phyloP scores from a whole-genome alignment of 768 basidiomycete genomes.

The Gautieria morchelliformis region DNA sequence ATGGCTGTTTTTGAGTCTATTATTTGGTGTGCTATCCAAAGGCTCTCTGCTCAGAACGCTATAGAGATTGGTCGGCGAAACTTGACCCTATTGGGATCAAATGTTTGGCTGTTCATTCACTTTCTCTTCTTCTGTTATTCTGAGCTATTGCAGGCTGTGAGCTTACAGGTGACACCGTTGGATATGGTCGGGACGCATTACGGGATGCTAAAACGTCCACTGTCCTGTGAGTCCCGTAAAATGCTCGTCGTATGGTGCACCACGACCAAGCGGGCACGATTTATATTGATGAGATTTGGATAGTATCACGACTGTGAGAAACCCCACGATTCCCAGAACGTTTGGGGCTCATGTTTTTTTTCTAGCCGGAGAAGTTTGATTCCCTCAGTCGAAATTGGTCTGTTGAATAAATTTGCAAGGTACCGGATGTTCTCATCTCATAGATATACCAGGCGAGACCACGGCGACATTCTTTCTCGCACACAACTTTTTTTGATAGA shows the following conservation, averaged over 20 bases:
- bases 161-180: conserved; percentile 84
- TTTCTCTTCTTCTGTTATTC: conserved; percentile 3
- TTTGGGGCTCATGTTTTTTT: background rate
- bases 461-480: conserved; percentile 56
- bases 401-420: conserved; percentile 3
- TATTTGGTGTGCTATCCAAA: conserved; percentile 20
- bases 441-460: conserved; percentile 39
- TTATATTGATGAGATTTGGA: background rate
- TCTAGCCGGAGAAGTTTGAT: conserved; percentile 93
- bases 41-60: conserved; percentile 84
- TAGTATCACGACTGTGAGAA: conserved; percentile 69
- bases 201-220: conserved; percentile 65
- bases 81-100: conserved; percentile 68
- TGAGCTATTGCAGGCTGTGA: conserved; percentile 53
- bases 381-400: conserved; percentile 84
- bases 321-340: background rate
- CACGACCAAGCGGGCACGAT: background rate
- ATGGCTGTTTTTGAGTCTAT: background rate
- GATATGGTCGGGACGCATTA: conserved; percentile 55
- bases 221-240: conserved; percentile 52
- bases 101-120: conserved; percentile 40
- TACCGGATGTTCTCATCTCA: background rate
- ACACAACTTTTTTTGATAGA: conserved; percentile 84
- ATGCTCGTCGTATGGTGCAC: background rate
- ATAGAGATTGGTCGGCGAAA: conserved; percentile 75